phyloP scores from a whole-genome alignment of 164 flowering plant genomes.

The Aristolochia fimbriata region DNA sequence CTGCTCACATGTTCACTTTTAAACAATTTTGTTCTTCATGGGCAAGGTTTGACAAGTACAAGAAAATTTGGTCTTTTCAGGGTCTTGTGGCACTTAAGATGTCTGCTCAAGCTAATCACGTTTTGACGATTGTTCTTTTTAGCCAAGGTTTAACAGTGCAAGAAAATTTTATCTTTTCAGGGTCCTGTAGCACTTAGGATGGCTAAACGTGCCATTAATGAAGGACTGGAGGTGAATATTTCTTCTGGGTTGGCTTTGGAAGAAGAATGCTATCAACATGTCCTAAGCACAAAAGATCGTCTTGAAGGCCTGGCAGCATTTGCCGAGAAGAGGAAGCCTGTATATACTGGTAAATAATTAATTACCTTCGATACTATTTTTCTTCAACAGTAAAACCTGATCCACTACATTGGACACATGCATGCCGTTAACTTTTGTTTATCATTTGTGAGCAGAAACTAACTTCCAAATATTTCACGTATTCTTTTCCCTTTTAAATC shows the following conservation, averaged over 20 bases:
- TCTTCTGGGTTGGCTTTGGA: constrained; percentile 55
- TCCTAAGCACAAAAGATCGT: constrained; percentile 69
- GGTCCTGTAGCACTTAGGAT: constrained; percentile 81
- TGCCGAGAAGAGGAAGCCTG: constrained; percentile 86
- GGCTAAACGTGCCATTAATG: constrained; percentile 79
- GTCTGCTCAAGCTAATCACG: too few relatives aligned
- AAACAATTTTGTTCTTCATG: too few relatives aligned
- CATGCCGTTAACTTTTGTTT: too few relatives aligned
- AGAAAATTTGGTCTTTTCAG: constrained; percentile 21
- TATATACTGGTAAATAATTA: constrained; percentile 45
- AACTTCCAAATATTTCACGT: too few relatives aligned
- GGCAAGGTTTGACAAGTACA: too few relatives aligned
- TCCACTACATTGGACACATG: too few relatives aligned
- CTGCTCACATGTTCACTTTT: too few relatives aligned
- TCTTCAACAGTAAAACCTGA: too few relatives aligned
- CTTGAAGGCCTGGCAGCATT: constrained; percentile 93
- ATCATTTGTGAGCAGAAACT: too few relatives aligned
- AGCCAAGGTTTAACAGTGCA: too few relatives aligned
- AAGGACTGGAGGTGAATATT: constrained; percentile 47
- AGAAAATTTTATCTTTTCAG: constrained; percentile 21
- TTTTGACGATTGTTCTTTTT: too few relatives aligned
- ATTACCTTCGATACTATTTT: neutral
- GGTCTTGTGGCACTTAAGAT: constrained; percentile 80
- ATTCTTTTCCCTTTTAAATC: too few relatives aligned
- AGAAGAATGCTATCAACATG: constrained; percentile 61